A percentile compares a stretch with the other conserved stretches of the same genome.
These are phyloP conservation scores for Leishmania amazonensis DNA, from an alignment of 208 protist genomes.

Conservation along the genomic window DNA sequence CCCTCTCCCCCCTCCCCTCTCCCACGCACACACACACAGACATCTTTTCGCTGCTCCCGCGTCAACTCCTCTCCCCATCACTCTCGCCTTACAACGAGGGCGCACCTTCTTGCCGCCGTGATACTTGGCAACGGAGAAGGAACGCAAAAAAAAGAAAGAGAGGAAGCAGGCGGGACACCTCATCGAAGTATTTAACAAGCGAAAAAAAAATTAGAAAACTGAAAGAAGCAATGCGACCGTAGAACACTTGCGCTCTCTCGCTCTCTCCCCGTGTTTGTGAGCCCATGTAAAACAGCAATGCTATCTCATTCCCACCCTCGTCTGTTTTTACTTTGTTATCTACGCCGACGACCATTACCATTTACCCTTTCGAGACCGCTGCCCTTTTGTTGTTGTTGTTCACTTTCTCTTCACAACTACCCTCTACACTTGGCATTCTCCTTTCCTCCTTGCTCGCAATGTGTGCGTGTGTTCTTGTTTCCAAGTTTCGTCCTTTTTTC, in stretches of 20 bases:
- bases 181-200: not conserved
- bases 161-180: not conserved
- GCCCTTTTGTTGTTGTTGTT: not conserved
- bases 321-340: not conserved
- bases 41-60: not conserved
- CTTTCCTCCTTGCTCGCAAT: not conserved
- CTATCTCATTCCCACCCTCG: not conserved
- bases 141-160: not conserved
- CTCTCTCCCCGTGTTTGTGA: not conserved
- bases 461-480: not conserved
- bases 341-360: not conserved
- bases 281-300: conserved; percentile 10
- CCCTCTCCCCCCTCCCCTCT: not conserved
- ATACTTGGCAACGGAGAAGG: not conserved
- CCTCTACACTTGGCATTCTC: not conserved
- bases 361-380: not conserved
- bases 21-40: not conserved
- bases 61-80: not conserved
- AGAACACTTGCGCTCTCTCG: not conserved
- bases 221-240: conserved; percentile 11
- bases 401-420: not conserved
- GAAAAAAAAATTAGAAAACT: not conserved
- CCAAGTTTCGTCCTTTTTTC: not conserved
- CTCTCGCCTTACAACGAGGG: not conserved
- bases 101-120: not conserved